Conservation (phyloP, 805 yeast genomes). For the Jamesozyma spencerorum region DNA sequence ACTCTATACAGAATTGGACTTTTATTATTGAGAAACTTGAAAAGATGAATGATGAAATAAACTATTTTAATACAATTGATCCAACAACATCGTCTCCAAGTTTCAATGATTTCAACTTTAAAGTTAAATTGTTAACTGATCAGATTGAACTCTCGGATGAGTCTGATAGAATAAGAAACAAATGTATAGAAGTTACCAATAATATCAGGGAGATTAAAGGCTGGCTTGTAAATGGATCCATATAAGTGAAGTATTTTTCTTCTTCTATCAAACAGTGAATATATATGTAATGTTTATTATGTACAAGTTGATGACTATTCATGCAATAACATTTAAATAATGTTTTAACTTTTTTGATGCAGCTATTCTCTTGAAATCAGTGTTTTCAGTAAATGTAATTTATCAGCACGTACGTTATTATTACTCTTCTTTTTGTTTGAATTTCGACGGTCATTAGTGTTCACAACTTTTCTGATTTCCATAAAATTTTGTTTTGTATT, state of each 20-base stretch:
- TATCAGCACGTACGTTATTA: background rate
- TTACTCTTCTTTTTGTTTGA: background rate
- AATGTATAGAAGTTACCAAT: slow-evolving; percentile 17
- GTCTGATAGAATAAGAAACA: slow-evolving; percentile 1
- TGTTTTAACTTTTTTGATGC: background rate
- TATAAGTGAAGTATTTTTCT: slow-evolving; percentile 3
- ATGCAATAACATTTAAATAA: background rate
- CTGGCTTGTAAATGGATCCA: slow-evolving; percentile 33
- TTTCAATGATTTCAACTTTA: slow-evolving; percentile 24
- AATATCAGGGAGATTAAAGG: slow-evolving; percentile 35
- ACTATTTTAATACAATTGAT: slow-evolving; percentile 19
- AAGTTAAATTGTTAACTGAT: slow-evolving; percentile 21
- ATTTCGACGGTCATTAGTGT: background rate
- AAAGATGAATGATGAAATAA: slow-evolving; percentile 25
- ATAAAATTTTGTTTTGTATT: slow-evolving; percentile 1
- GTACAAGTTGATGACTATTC: background rate
- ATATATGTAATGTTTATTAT: slow-evolving; percentile 2
- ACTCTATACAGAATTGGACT: slow-evolving; percentile 9
- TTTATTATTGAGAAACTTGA: slow-evolving; percentile 22
- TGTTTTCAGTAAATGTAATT: slow-evolving; percentile 1
- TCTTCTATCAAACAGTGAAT: background rate
- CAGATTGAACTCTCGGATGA: slow-evolving; percentile 13
- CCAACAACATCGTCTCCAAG: slow-evolving; percentile 6
- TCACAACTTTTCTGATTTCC: background rate
- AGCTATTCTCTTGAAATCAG: background rate